A percentile compares a stretch with the other conserved stretches of the same genome.
phyloP scores from a whole-genome alignment of 1,139 yeast genomes.

The Suhomyces wounanorum region DNA sequence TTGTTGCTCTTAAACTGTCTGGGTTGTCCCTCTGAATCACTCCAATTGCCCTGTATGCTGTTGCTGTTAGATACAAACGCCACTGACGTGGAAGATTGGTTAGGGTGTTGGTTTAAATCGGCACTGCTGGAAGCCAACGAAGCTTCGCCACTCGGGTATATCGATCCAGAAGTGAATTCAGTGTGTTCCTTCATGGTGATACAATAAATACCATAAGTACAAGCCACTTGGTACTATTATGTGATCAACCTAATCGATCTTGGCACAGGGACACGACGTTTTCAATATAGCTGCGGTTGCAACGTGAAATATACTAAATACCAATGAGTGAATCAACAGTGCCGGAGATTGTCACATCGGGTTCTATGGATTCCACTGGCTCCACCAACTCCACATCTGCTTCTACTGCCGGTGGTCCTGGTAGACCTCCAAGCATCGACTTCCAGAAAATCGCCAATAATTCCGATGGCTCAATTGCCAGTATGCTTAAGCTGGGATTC shows the following conservation, averaged over 20 bases:
- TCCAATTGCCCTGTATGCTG: not conserved
- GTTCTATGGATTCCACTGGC: not conserved
- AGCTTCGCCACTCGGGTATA: not conserved
- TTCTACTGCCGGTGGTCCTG: not conserved
- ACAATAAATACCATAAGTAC: not conserved
- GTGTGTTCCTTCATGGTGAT: conserved; percentile 5
- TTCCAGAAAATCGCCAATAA: conserved; percentile 37
- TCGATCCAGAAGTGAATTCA: conserved; percentile 3
- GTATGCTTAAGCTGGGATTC: conserved; percentile 42
- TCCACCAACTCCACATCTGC: not conserved
- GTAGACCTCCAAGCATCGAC: conserved; percentile 25
- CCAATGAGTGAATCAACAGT: not conserved
- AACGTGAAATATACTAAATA: not conserved
- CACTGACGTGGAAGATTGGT: not conserved
- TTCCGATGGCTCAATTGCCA: conserved; percentile 42
- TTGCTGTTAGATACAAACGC: not conserved
- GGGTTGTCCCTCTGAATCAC: not conserved
- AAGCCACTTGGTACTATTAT: not conserved
- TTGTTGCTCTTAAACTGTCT: conserved; percentile 18
- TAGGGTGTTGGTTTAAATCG: not conserved
- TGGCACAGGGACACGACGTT: conserved; percentile 10
- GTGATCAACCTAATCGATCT: conserved; percentile 8
- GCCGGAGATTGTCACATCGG: not conserved
- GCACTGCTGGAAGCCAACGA: not conserved
- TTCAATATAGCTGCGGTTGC: conserved; percentile 9